These are phyloP conservation scores for Lophiostoma macrostomum DNA, from an alignment of 495 filamentous ascomycete genomes.

Conservation along the genomic window DNA sequence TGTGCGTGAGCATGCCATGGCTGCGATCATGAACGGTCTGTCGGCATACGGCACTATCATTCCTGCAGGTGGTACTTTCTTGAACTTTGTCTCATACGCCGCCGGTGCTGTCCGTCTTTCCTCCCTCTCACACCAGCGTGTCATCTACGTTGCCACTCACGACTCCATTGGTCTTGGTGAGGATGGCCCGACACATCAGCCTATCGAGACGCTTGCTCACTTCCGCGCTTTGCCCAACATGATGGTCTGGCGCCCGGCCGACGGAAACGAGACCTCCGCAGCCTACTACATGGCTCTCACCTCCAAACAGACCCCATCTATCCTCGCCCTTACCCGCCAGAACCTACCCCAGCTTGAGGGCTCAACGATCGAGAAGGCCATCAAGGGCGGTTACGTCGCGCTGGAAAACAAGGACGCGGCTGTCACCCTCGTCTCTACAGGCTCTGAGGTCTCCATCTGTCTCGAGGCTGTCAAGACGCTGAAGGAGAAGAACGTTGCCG, in stretches of 20 bases:
- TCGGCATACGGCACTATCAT: constrained; percentile 93
- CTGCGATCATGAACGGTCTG: constrained; percentile 96
- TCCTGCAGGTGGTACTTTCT: constrained; percentile 92
- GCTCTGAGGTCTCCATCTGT: constrained; percentile 92
- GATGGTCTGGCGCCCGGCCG: constrained; percentile 99
- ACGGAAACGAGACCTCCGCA: constrained; percentile 97
- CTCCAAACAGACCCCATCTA: constrained; percentile 84
- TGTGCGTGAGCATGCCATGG: constrained; percentile 59
- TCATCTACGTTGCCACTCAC: constrained; percentile 97
- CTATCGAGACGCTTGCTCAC: constrained; percentile 98
- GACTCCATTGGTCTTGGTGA: constrained; percentile 99
- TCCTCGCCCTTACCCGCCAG: constrained; percentile 93
- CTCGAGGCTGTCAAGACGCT: constrained; percentile 88
- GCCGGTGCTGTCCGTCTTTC: constrained; percentile 93
- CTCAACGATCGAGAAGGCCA: constrained; percentile 78
- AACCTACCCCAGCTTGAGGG: constrained; percentile 97
- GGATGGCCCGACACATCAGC: constrained; percentile 98
- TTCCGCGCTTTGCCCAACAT: constrained; percentile 99
- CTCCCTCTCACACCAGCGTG: constrained; percentile 83
- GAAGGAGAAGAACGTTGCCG: constrained; percentile 78
- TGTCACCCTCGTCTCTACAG: constrained; percentile 89
- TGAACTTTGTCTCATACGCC: constrained; percentile 99
- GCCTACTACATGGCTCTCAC: constrained; percentile 96
- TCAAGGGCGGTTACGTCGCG: constrained; percentile 92
- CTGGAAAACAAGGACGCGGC: constrained; percentile 80